Evolutionary conservation across 306 rosid genomes (phyloP), one percentile per base, ranked within the genome.

Genomic region (Citrullus colocynthis): DNA sequence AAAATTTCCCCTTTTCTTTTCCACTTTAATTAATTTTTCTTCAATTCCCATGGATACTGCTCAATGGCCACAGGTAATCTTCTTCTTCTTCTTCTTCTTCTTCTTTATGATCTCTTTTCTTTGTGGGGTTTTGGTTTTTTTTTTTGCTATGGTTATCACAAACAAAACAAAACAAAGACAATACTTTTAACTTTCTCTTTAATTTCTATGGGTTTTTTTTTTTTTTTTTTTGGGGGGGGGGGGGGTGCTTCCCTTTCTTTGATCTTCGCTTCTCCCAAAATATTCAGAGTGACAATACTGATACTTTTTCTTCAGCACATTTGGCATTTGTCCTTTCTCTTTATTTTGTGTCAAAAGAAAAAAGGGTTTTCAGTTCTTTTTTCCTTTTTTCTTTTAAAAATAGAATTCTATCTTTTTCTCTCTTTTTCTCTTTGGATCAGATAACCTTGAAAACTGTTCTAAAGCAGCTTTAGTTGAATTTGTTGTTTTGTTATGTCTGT

Each of bases 51-150:
- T 92, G 97, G 91, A 92, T 76, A 86, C 91, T 73, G 85, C 93
- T 88, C 91, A 87, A 39, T 92, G 97, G 93, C 90, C 97, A 76
- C 96, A 86, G 93, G 97, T 92, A 81, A 45, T 42, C 80, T 6
- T 3, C 2, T 20, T 52, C 9, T 45, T 80, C 59, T 17, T 64
- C 30, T 9, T 76, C 42, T 57, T 49, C 48, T 74, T 74, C 30
- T 55, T 54, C 39, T 51, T 18, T 16, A 49, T 49, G 9, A 28
- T 70, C 2, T 16, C 15, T 49, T 72, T 72, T 72, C 44, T 42
- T 28, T 51, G 24, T 72, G 60, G 76, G 76, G 59, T 71, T 71
- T 71, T n/a, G n/a, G 14, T 70, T 64, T 16, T 36, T 6, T 32
- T 0, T 36, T 6, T 32, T 0, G 20, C 2, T n/a, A 63, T 69